phyloP scores from a whole-genome alignment of 352 stramenopile genomes.

The Pseudoperonospora humuli region DNA sequence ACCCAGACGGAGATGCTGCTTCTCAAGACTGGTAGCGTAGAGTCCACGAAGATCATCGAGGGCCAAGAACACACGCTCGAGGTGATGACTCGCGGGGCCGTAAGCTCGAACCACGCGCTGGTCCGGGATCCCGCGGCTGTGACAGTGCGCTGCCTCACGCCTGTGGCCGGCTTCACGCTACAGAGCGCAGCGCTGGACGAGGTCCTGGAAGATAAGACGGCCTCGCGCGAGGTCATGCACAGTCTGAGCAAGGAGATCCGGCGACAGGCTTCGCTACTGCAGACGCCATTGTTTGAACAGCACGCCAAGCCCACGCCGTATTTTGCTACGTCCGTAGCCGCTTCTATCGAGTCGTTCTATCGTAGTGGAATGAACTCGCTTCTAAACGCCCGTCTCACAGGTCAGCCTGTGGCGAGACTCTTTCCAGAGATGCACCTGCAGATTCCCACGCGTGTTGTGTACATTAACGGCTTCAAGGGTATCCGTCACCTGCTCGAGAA shows the following conservation, averaged over 20 bases:
- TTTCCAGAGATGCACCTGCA: constrained; percentile 94
- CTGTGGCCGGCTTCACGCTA: constrained; percentile 73
- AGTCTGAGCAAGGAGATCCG: constrained; percentile 86
- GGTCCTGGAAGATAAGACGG: constrained; percentile 62
- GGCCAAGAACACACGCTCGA: constrained; percentile 75
- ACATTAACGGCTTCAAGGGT: constrained; percentile 93
- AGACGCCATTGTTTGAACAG: constrained; percentile 88
- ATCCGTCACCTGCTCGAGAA: constrained; percentile 82
- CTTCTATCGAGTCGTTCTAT: constrained; percentile 90
- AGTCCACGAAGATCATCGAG: constrained; percentile 75
- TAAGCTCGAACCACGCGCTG: constrained; percentile 80
- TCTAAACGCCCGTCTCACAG: constrained; percentile 83
- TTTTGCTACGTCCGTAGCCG: constrained; percentile 87
- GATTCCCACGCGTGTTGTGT: constrained; percentile 88
- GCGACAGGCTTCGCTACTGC: constrained; percentile 72
- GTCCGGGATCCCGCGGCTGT: constrained; percentile 69
- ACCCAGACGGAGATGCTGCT: constrained; percentile 77
- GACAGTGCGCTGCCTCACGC: constrained; percentile 70
- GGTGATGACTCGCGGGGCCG: constrained; percentile 35
- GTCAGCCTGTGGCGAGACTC: constrained; percentile 64
- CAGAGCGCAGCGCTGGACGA: constrained; percentile 57
- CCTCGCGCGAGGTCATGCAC: constrained; percentile 81
- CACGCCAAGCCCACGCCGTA: constrained; percentile 86
- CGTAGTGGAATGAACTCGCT: constrained; percentile 89
- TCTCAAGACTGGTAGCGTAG: constrained; percentile 52